Evolutionary conservation across 2,329 filamentous ascomycete species (phyloP).

Genomic region (Penicillium sp.): DNA sequence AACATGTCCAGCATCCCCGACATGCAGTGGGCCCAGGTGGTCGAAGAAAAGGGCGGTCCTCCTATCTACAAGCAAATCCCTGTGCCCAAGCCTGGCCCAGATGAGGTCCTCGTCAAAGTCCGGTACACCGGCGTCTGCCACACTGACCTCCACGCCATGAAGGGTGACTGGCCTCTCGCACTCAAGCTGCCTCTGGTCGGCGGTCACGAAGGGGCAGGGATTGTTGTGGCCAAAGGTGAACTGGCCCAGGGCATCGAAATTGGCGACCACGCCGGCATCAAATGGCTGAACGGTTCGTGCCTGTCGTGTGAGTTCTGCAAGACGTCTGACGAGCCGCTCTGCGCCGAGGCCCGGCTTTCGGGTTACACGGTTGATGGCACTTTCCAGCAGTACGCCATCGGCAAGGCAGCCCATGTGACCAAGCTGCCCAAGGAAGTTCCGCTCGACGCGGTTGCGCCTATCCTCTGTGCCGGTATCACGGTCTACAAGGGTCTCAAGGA

Average conservation of each 20-base stretch:
- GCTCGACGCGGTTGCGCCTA: constrained; percentile 70
- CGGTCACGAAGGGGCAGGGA: constrained; percentile 71
- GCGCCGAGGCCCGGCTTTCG: constrained; percentile 66
- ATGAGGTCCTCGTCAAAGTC: constrained; percentile 88
- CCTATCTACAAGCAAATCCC: constrained; percentile 57
- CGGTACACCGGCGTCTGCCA: constrained; percentile 89
- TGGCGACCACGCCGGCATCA: constrained; percentile 82
- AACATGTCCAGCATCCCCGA: constrained; percentile 55
- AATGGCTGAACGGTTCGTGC: constrained; percentile 88
- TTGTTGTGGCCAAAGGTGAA: constrained; percentile 72
- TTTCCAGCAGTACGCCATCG: constrained; percentile 89
- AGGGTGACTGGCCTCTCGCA: constrained; percentile 82
- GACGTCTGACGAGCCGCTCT: constrained; percentile 74
- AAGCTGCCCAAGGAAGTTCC: constrained; percentile 69
- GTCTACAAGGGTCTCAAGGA: constrained; percentile 89
- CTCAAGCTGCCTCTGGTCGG: constrained; percentile 80
- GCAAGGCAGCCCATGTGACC: constrained; percentile 78
- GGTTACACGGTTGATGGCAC: constrained; percentile 90
- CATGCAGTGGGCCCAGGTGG: constrained; percentile 86
- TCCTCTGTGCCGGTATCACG: constrained; percentile 80
- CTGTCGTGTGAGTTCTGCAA: constrained; percentile 78
- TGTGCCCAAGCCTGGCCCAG: constrained; percentile 71
- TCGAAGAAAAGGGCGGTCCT: constrained; percentile 72
- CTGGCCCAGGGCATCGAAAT: constrained; percentile 72
- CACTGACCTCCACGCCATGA: constrained; percentile 75